These are phyloP conservation scores for Debaryomycetaceae sp. DNA, from an alignment of 1,139 yeast genomes.

Conservation along the genomic window DNA sequence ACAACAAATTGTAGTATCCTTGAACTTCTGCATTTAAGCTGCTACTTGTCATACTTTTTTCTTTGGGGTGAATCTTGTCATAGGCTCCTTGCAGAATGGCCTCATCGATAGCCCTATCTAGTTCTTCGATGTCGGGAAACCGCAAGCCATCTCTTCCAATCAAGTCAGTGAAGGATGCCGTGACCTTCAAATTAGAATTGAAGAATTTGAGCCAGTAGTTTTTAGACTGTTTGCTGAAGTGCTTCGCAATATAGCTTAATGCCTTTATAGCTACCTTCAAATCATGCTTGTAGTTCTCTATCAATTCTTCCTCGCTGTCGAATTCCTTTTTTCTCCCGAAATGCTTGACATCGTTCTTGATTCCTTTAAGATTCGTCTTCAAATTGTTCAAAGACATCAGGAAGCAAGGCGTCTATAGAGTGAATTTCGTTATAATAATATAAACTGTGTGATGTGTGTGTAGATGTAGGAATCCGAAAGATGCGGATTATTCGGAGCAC, in stretches of 20 bases:
- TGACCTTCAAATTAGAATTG: slow-evolving; percentile 29
- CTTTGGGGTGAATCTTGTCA: slow-evolving; percentile 41
- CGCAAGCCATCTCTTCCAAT: slow-evolving; percentile 39
- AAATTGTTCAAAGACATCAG: neutral
- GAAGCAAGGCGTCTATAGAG: no score
- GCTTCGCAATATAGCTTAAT: slow-evolving; percentile 36
- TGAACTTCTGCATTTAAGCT: slow-evolving; percentile 29
- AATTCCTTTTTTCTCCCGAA: neutral
- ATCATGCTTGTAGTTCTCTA: slow-evolving; percentile 43
- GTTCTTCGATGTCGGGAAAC: slow-evolving; percentile 42
- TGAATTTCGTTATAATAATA: no score
- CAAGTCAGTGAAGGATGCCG: slow-evolving; percentile 28
- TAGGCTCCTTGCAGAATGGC: slow-evolving; percentile 28
- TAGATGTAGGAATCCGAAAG: no score
- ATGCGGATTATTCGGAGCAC: no score
- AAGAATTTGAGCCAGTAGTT: slow-evolving; percentile 35
- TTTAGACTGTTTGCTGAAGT: slow-evolving; percentile 30
- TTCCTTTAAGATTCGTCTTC: neutral
- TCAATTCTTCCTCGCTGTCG: slow-evolving; percentile 37
- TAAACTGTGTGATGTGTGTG: no score
- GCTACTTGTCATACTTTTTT: slow-evolving; percentile 24
- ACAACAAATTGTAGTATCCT: slow-evolving; percentile 28
- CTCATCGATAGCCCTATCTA: slow-evolving; percentile 32
- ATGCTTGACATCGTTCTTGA: neutral
- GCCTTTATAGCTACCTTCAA: slow-evolving; percentile 40